phyloP scores from a whole-genome alignment of 2,329 filamentous ascomycete genomes.

The Dactylonectria estremocensis region DNA sequence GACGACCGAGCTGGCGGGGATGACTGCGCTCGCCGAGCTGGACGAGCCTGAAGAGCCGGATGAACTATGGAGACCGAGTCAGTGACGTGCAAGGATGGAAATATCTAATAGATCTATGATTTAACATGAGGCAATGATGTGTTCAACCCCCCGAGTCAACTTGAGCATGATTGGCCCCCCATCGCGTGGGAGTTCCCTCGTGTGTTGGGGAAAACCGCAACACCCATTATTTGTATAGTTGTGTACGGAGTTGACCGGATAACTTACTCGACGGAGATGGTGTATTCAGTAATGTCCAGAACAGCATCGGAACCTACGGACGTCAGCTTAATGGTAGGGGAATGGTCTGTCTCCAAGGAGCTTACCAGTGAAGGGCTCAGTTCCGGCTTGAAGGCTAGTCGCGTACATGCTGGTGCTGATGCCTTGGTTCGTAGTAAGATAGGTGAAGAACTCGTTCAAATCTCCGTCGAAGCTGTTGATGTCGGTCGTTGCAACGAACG shows the following conservation, averaged over 20 bases:
- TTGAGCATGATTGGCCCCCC: too few relatives aligned
- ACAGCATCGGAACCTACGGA: constrained; percentile 19
- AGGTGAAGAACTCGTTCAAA: constrained; percentile 70
- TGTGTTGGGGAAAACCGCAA: neutral
- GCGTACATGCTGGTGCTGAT: constrained; percentile 34
- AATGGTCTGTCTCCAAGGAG: neutral
- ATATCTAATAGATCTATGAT: neutral
- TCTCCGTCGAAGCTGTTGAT: constrained; percentile 69
- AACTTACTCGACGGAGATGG: constrained; percentile 19
- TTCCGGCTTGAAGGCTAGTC: constrained; percentile 54
- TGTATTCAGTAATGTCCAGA: constrained; percentile 22
- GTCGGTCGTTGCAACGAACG: constrained; percentile 60
- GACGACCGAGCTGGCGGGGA: neutral
- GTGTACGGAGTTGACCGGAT: neutral
- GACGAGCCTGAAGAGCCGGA: neutral
- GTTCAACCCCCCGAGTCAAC: too few relatives aligned
- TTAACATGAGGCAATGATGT: neutral
- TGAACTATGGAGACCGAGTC: neutral
- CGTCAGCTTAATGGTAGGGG: neutral
- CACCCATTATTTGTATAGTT: neutral
- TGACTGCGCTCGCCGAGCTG: neutral
- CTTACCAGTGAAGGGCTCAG: constrained; percentile 68
- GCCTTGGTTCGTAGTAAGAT: constrained; percentile 64
- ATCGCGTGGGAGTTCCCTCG: too few relatives aligned
- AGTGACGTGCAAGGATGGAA: neutral